Base-by-base conservation (phyloP, 1,284 basidiomycete genomes). In the Amylostereum chailletii region DNA sequence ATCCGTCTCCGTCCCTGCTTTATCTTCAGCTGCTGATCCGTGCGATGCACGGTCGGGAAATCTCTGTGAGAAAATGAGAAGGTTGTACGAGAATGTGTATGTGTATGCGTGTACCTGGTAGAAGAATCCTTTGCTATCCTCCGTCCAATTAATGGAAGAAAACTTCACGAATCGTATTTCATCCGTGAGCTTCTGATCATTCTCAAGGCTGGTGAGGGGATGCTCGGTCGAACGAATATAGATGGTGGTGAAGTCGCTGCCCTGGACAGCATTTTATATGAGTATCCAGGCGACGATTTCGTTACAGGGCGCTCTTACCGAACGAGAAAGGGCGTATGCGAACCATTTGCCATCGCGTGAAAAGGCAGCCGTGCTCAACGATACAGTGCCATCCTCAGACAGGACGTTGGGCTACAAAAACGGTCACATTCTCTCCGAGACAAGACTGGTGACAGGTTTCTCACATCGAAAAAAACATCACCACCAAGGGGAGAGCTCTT, bases 121-220 rank as follows among this genome's bases (percentile, higher is more conserved):
- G 67, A 90, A 88, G 64, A 91, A 90, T 1, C 88, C 87, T 55
- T 80, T 81, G 50, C 79, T 83, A 62, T 90, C 86, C 50, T 80
- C 76, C 5, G 81, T 80, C 89, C 89, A 91, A 33, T 70, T 69
- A 46, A 90, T 74, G 7, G 66, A 65, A 0, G 82, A 83, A 65
- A 89, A 90, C 62, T 91, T 91, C 57, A 87, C 84, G 60, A 78
- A 85, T 49, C 79, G 74, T 51, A 91, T 67, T 55, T 82, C 81
- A 44, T 91, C 88, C 5, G 67, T 53, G 44, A 89, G 72, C 42
- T 81, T 72, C 31, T 68, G 68, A 19, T 76, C 71, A 57, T 83
- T 73, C 1, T 70, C 64, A 3, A 65, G 60, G 27, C 70, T 57
- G 5, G 69, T 68, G 53, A 85, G 67, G 5, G 86, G 84, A 1